Conservation (phyloP, 2,329 filamentous ascomycete genomes). For the Phyllosticta paracitricarpa region DNA sequence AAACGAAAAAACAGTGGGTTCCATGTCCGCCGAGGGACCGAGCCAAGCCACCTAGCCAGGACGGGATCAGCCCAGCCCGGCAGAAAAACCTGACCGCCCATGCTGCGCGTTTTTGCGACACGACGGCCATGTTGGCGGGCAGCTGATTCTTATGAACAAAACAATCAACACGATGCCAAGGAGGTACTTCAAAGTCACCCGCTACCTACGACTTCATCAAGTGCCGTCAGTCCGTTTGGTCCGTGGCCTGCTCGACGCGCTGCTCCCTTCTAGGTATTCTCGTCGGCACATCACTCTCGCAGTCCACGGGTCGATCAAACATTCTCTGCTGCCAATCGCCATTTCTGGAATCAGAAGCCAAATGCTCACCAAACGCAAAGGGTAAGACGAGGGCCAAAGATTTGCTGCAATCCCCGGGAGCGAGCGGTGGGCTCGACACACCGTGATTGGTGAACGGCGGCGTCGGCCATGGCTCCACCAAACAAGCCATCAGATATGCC, state of each 20-base stretch:
- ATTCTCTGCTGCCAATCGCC: slow-evolving; percentile 47
- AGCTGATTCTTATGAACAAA: neutral
- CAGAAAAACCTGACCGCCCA: neutral
- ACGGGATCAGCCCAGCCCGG: neutral
- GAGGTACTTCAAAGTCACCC: too few species aligned
- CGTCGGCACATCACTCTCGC: slow-evolving; percentile 59
- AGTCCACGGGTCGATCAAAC: slow-evolving; percentile 66
- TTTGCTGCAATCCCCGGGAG: slow-evolving; percentile 15
- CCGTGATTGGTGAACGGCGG: slow-evolving; percentile 6
- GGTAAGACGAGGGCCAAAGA: slow-evolving; percentile 60
- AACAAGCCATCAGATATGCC: neutral
- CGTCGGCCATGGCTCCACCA: slow-evolving; percentile 1
- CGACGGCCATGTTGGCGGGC: neutral
- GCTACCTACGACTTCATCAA: too few species aligned
- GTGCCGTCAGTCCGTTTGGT: slow-evolving; percentile 39
- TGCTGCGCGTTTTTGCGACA: neutral
- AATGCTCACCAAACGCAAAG: slow-evolving; percentile 64
- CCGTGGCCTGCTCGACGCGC: slow-evolving; percentile 18
- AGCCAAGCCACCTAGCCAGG: neutral
- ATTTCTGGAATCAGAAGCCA: slow-evolving; percentile 56
- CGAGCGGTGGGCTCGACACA: slow-evolving; percentile 3
- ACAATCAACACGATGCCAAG: too few species aligned
- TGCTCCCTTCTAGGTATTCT: slow-evolving; percentile 26
- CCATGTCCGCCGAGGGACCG: neutral
- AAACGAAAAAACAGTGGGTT: neutral